A percentile compares a stretch with the other conserved stretches of the same genome.
Evolutionary conservation across 2,329 filamentous ascomycete species (phyloP).

Genomic region (Berkeleyomyces basicola): DNA sequence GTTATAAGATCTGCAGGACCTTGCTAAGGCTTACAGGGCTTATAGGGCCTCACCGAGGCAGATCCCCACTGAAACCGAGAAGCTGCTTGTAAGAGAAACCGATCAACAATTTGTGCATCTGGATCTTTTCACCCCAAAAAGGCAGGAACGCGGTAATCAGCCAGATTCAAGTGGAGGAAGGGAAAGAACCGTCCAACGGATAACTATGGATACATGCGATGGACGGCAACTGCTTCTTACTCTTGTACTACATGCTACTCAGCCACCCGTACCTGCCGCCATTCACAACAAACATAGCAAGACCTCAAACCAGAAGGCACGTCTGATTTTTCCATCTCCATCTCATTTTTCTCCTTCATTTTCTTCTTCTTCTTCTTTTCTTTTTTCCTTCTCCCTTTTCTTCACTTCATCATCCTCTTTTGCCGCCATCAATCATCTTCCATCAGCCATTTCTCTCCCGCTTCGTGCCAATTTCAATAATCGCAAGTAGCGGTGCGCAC

Average conservation of each 20-base stretch:
- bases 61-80: not conserved
- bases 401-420: not conserved
- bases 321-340: not conserved
- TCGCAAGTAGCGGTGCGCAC: not conserved
- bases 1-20: constrained; percentile 1
- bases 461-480: not conserved
- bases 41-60: not conserved
- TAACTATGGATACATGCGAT: too few species aligned
- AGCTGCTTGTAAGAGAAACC: not conserved
- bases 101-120: not conserved
- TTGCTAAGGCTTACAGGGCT: not conserved
- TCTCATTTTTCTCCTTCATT: not conserved
- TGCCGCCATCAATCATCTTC: not conserved
- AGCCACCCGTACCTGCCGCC: too few species aligned
- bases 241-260: not conserved
- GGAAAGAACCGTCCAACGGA: too few species aligned
- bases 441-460: not conserved
- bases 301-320: not conserved
- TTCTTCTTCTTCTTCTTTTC: not conserved
- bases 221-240: not conserved
- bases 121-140: not conserved
- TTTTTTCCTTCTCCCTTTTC: not conserved
- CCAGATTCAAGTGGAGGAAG: not conserved
- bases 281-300: not conserved
- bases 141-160: not conserved